phyloP scores from a whole-genome alignment of 2,329 filamentous ascomycete species.

The Pseudopyricularia javanii region DNA sequence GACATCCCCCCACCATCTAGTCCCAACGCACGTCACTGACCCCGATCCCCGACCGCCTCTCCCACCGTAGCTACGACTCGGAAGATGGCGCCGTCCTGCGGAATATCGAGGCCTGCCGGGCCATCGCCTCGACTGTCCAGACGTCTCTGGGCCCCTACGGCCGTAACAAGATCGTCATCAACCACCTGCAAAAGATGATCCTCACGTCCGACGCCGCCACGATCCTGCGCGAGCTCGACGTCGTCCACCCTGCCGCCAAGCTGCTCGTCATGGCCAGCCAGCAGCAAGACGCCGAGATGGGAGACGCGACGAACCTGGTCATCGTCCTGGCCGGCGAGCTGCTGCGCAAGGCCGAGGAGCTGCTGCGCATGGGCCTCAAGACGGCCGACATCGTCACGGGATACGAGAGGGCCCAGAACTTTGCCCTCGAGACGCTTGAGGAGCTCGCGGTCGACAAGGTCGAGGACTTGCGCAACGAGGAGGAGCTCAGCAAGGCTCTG shows the following conservation, averaged over 20 bases:
- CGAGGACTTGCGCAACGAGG: slow-evolving; percentile 65
- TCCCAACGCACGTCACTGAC: slow-evolving; percentile 8
- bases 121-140: slow-evolving; percentile 91
- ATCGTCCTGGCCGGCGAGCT: slow-evolving; percentile 93
- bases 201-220: slow-evolving; percentile 95
- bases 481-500: slow-evolving; percentile 88
- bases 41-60: slow-evolving; percentile 3
- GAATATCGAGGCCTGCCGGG: slow-evolving; percentile 96
- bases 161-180: slow-evolving; percentile 99
- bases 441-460: slow-evolving; percentile 87
- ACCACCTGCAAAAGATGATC: slow-evolving; percentile 99
- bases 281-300: slow-evolving; percentile 98
- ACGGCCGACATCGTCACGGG: slow-evolving; percentile 94
- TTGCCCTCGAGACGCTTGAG: slow-evolving; percentile 75
- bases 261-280: slow-evolving; percentile 97
- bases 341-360: slow-evolving; percentile 91
- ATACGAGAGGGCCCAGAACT: slow-evolving; percentile 88
- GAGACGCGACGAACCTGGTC: slow-evolving; percentile 94
- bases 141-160: slow-evolving; percentile 95
- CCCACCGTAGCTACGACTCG: slow-evolving; percentile 67
- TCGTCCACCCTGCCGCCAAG: slow-evolving; percentile 96
- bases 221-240: slow-evolving; percentile 92
- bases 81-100: slow-evolving; percentile 98
- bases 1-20: slow-evolving; percentile 11
- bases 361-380: slow-evolving; percentile 93